phyloP scores from a whole-genome alignment of 148 eudicot genomes.

The Rhododendron vialii region DNA sequence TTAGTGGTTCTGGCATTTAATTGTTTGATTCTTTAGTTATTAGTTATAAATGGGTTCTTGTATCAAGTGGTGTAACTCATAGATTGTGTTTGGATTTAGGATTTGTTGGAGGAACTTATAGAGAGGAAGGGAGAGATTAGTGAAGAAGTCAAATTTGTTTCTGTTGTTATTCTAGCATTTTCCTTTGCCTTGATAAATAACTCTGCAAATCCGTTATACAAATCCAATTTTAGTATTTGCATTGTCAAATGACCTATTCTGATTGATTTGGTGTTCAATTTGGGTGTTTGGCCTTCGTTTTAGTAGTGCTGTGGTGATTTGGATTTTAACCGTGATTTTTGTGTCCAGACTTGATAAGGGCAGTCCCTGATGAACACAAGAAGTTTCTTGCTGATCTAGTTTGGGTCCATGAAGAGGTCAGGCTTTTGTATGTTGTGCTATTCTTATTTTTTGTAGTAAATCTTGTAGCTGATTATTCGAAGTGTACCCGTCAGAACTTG shows the following conservation, averaged over 20 bases:
- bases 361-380: constrained; percentile 89
- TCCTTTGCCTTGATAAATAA: not conserved
- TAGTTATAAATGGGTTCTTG: not conserved
- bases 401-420: constrained; percentile 96
- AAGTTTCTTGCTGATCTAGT: constrained; percentile 80
- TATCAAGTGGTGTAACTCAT: not conserved
- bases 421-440: constrained; percentile 7
- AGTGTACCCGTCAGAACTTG: not conserved
- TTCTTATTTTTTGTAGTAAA: not conserved
- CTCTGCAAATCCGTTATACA: not conserved
- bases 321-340: not conserved
- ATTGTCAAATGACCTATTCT: not conserved
- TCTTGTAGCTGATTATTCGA: not conserved
- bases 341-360: constrained; percentile 60
- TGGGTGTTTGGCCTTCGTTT: not conserved
- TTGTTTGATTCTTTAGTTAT: not conserved
- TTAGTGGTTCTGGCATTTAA: not conserved
- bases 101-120: not conserved
- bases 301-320: not conserved
- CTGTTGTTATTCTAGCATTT: too few species aligned
- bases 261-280: not conserved
- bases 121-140: not conserved
- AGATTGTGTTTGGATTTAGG: not conserved
- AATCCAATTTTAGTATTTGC: not conserved
- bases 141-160: not conserved